A percentile compares a stretch with the other conserved stretches of the same genome.
These are phyloP conservation scores for Acephala macrosclerotiorum DNA, from an alignment of 2,329 filamentous ascomycete species.

Conservation along the genomic window DNA sequence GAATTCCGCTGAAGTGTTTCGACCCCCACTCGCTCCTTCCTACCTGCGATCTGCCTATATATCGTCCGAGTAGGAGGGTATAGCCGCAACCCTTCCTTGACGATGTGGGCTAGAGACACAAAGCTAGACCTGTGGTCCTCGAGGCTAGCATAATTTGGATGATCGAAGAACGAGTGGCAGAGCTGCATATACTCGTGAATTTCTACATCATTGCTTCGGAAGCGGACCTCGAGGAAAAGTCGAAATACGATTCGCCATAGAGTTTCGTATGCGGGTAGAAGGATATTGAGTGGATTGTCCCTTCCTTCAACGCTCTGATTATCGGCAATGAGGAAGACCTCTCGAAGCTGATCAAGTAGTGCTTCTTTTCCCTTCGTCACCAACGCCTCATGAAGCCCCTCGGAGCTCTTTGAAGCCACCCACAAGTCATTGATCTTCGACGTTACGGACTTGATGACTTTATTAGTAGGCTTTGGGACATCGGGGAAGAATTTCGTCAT, in stretches of 20 bases:
- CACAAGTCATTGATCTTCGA: constrained; percentile 28
- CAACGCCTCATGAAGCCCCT: neutral
- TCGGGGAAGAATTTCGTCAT: constrained; percentile 28
- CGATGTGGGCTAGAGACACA: no score
- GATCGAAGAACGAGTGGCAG: neutral
- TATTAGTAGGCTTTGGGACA: neutral
- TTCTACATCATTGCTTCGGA: constrained; percentile 8
- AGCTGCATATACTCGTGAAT: neutral
- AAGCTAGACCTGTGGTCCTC: no score
- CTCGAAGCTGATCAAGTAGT: neutral
- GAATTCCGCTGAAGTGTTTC: constrained; percentile 28
- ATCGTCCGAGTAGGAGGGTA: constrained; percentile 33
- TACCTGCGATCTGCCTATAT: constrained; percentile 10
- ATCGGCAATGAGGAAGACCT: neutral
- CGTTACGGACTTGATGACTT: constrained; percentile 23
- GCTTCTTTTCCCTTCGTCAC: neutral
- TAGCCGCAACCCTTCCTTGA: constrained; percentile 29
- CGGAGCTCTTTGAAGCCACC: constrained; percentile 20
- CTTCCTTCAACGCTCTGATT: neutral
- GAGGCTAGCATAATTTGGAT: neutral
- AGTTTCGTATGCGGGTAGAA: constrained; percentile 31
- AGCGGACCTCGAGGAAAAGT: constrained; percentile 29
- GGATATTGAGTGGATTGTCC: constrained; percentile 27
- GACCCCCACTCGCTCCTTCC: constrained; percentile 23
- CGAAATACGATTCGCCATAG: constrained; percentile 28